A percentile compares a stretch with the other conserved stretches of the same genome.
Conservation (phyloP, 768 basidiomycete species). For the Psilocybe sp. region DNA sequence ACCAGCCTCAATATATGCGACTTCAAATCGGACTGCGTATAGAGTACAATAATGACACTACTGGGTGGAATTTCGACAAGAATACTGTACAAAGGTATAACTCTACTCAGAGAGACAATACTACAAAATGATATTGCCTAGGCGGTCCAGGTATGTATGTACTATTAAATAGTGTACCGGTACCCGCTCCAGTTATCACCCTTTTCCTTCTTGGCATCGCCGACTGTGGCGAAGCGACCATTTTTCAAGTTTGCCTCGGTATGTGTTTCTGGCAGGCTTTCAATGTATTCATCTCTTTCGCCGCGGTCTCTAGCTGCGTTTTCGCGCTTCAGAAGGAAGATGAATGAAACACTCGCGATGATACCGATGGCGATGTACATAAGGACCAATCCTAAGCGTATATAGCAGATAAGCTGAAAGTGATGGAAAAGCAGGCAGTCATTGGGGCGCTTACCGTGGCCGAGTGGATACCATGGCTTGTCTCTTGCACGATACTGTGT, state of each 20-base stretch:
- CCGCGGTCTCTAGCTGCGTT: constrained; percentile 67
- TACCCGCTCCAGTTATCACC: constrained; percentile 79
- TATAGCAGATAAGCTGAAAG: neutral
- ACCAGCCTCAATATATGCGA: neutral
- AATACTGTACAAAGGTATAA: neutral
- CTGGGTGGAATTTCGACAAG: neutral
- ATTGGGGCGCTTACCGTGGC: constrained; percentile 21
- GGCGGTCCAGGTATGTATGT: neutral
- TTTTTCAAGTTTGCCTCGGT: constrained; percentile 42
- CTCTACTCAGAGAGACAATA: neutral
- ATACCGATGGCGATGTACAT: constrained; percentile 71
- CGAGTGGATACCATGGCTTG: constrained; percentile 61
- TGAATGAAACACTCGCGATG: constrained; percentile 39
- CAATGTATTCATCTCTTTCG: constrained; percentile 67
- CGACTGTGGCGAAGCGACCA: constrained; percentile 54
- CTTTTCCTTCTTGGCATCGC: constrained; percentile 66
- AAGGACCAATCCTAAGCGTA: constrained; percentile 54
- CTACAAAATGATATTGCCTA: neutral
- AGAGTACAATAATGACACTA: neutral
- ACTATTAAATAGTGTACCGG: constrained; percentile 43
- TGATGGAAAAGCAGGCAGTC: neutral
- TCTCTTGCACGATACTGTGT: constrained; percentile 60
- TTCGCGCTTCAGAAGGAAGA: constrained; percentile 48
- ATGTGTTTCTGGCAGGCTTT: constrained; percentile 34
- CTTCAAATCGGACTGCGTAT: no score